These are phyloP conservation scores for Pythium monospermum DNA, from an alignment of 352 stramenopile genomes.

Conservation along the genomic window DNA sequence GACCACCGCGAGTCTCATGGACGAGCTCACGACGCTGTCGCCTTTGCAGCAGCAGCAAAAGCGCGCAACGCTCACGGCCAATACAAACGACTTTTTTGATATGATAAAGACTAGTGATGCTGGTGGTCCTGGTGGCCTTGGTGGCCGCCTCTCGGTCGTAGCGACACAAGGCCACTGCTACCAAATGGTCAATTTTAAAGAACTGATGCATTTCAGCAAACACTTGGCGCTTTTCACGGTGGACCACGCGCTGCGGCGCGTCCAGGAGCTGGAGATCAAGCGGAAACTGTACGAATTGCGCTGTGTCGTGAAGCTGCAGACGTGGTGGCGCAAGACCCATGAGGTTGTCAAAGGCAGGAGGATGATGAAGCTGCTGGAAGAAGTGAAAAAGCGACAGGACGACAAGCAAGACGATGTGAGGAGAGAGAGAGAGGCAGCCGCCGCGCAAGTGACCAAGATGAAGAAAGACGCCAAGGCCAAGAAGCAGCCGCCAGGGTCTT, in stretches of 20 bases:
- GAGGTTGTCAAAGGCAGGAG: slow-evolving; percentile 35
- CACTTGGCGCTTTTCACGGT: slow-evolving; percentile 63
- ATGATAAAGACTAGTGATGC: slow-evolving; percentile 24
- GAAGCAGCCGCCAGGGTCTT: no score
- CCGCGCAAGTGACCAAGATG: no score
- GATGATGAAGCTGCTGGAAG: slow-evolving; percentile 38
- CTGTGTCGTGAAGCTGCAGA: slow-evolving; percentile 58
- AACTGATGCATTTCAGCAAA: slow-evolving; percentile 63
- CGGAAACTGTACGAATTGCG: slow-evolving; percentile 41
- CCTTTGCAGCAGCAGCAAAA: slow-evolving; percentile 8
- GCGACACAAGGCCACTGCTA: no score
- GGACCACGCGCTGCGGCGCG: slow-evolving; percentile 49
- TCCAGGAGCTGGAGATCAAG: slow-evolving; percentile 53
- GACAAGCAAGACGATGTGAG: slow-evolving; percentile 23
- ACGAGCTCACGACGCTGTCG: slow-evolving; percentile 32
- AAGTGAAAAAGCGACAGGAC: slow-evolving; percentile 39
- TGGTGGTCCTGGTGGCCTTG: slow-evolving; percentile 4
- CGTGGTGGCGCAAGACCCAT: slow-evolving; percentile 46
- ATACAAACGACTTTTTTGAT: slow-evolving; percentile 35
- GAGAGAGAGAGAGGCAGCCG: slow-evolving; percentile 16
- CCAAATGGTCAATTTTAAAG: slow-evolving; percentile 49
- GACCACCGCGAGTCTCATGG: slow-evolving; percentile 43
- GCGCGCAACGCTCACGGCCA: neutral
- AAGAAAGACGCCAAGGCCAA: slow-evolving; percentile 5
- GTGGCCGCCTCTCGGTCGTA: slow-evolving; percentile 17